Base-by-base conservation (phyloP, 1,139 yeast species). In the Geotrichum carabidarum region DNA sequence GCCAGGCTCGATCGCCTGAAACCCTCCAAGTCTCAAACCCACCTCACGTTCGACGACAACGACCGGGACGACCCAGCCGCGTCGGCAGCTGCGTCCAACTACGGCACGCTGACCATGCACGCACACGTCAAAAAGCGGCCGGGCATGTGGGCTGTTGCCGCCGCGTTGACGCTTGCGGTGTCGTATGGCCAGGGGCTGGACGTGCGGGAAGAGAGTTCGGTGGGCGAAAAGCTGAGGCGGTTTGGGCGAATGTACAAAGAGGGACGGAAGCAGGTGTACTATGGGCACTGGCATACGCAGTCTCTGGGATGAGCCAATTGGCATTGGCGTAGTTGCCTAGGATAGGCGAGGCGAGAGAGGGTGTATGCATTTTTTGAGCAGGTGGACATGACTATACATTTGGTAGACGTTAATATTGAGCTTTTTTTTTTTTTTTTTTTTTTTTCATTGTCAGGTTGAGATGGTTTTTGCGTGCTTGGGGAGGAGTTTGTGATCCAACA, bases 161-260 rank as follows among this genome's bases (percentile, higher is more conserved):
- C 45, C 5, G 55, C 52, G 1, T 15, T 44, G 17, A 48, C 55
- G 22, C 38, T 53, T n/a, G 55, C 55, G n/a, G 55, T 53, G 7
- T 22, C 55, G 9, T 52, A 52, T 40, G 51, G 44, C 11, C 52
- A 48, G 27, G 43, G 45, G 8, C 35, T 37, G 4, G 55, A 53
- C 36, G 30, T 4, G 41, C 44, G 38, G 48, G 50, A 48, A 17
- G 9, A 36, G 31, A 37, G 40, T 14, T 51, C 55, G 12, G 41
- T 53, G 27, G 44, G 36, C 11, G 50, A 44, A 35, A 38, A 32
- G 41, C 18, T 53, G 18, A 48, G 44, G 32, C 47, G 50, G 4
- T 17, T 53, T 11, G 55, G 55, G 31, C 52, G 52, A 17, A 48
- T 44, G 43, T 53, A 53, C n/a, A 17, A 27, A 12, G 52, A 53